Conservation (phyloP, 1,284 basidiomycete genomes). For the Malassezia arunalokei region DNA sequence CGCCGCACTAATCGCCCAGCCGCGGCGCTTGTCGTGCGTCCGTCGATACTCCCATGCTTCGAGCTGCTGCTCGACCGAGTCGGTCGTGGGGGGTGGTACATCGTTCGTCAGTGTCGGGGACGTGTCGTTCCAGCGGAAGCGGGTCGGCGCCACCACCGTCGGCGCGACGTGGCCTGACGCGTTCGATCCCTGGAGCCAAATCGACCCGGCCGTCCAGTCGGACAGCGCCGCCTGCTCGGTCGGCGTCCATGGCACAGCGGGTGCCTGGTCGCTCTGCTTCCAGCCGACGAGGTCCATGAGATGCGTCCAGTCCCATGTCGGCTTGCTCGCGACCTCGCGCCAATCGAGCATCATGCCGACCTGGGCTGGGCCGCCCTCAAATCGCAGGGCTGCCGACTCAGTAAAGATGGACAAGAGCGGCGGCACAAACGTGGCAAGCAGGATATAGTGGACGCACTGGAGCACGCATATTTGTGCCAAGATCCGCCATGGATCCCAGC, state of each 20-base stretch:
- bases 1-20: constrained; percentile 7
- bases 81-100: neutral
- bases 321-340: constrained; percentile 64
- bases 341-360: constrained; percentile 94
- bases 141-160: neutral
- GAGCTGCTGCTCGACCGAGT: constrained; percentile 12
- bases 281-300: neutral
- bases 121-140: constrained; percentile 10
- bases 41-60: constrained; percentile 11
- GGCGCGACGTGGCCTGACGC: neutral
- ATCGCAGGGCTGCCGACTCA: constrained; percentile 55
- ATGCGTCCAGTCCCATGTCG: constrained; percentile 54
- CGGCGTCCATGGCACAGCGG: constrained; percentile 5
- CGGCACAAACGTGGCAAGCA: constrained; percentile 17
- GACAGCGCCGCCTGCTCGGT: constrained; percentile 47
- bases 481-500: constrained; percentile 15
- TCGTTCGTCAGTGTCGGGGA: neutral
- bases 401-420: constrained; percentile 16
- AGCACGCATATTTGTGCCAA: constrained; percentile 12
- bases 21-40: constrained; percentile 47
- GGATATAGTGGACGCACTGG: constrained; percentile 12
- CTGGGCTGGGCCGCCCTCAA: constrained; percentile 71
- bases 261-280: neutral
- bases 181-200: constrained; percentile 54
- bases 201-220: constrained; percentile 64